Percentiles rank a stretch among this genome's conserved stretches.
Conservation (phyloP, 257 asterid genomes). For the Solanum piurae region DNA sequence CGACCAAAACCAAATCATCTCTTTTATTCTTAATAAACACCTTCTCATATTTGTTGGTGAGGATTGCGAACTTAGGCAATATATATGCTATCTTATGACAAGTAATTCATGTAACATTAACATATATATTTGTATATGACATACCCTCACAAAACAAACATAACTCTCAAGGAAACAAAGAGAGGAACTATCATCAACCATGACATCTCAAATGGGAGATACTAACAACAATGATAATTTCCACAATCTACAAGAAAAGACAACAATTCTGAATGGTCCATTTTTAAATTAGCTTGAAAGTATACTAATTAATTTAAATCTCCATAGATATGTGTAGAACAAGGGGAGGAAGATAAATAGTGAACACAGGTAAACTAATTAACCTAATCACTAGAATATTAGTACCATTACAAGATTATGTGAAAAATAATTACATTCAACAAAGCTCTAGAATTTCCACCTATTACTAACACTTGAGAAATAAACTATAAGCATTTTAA, state of each 20-base stretch:
- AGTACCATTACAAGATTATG: too few relatives aligned
- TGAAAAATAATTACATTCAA: neutral
- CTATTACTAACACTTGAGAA: too few relatives aligned
- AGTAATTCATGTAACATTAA: neutral
- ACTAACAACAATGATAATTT: neutral
- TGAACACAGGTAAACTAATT: neutral
- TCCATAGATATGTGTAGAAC: neutral
- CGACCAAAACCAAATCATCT: too few relatives aligned
- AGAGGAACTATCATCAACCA: neutral
- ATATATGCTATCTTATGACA: neutral
- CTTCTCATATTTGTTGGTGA: neutral
- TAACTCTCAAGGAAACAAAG: neutral
- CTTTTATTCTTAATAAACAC: too few relatives aligned
- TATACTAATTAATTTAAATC: too few relatives aligned
- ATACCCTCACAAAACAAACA: neutral
- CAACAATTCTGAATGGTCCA: neutral
- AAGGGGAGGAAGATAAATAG: too few relatives aligned
- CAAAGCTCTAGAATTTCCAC: neutral
- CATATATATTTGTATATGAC: neutral
- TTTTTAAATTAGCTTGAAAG: neutral
- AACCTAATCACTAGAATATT: too few relatives aligned
- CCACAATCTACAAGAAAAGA: neutral
- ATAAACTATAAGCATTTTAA: neutral
- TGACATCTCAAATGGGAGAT: neutral
- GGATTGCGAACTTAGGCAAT: neutral